phyloP scores from a whole-genome alignment of 768 basidiomycete species.

The Hebeloma cylindrosporum region DNA sequence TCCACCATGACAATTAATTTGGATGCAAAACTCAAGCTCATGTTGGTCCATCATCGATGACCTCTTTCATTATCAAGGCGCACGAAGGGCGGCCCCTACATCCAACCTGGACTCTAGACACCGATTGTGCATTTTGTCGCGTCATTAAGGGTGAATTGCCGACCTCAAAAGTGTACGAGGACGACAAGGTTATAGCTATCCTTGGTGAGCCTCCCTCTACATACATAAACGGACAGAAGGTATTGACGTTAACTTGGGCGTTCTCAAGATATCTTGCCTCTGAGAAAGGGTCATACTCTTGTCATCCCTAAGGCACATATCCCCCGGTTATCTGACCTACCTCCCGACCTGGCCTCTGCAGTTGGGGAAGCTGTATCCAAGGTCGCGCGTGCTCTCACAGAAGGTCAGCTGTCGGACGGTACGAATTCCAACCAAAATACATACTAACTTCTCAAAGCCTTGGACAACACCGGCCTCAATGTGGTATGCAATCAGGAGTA shows the following conservation, averaged over 20 bases:
- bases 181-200: slow-evolving; percentile 62
- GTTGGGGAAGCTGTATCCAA: slow-evolving; percentile 58
- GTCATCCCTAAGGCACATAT: slow-evolving; percentile 69
- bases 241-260: background rate
- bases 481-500: slow-evolving; percentile 83
- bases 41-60: slow-evolving; percentile 44
- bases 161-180: slow-evolving; percentile 56
- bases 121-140: slow-evolving; percentile 62
- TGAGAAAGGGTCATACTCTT: slow-evolving; percentile 66
- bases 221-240: background rate
- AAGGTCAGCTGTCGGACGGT: slow-evolving; percentile 41
- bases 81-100: slow-evolving; percentile 50
- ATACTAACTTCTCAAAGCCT: slow-evolving; percentile 34
- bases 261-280: slow-evolving; percentile 60
- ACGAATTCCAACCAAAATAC: slow-evolving; percentile 1
- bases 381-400: slow-evolving; percentile 60
- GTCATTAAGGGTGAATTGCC: slow-evolving; percentile 53
- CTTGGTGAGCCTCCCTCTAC: slow-evolving; percentile 44
- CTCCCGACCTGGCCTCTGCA: slow-evolving; percentile 56
- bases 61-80: slow-evolving; percentile 69
- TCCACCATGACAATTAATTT: background rate
- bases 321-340: slow-evolving; percentile 63
- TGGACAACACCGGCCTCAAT: slow-evolving; percentile 68
- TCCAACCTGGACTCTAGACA: slow-evolving; percentile 48
- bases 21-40: background rate